A percentile compares a stretch with the other conserved stretches of the same genome.
These are phyloP conservation scores for Senna siamea DNA, from an alignment of 306 rosid genomes.

Conservation along the genomic window DNA sequence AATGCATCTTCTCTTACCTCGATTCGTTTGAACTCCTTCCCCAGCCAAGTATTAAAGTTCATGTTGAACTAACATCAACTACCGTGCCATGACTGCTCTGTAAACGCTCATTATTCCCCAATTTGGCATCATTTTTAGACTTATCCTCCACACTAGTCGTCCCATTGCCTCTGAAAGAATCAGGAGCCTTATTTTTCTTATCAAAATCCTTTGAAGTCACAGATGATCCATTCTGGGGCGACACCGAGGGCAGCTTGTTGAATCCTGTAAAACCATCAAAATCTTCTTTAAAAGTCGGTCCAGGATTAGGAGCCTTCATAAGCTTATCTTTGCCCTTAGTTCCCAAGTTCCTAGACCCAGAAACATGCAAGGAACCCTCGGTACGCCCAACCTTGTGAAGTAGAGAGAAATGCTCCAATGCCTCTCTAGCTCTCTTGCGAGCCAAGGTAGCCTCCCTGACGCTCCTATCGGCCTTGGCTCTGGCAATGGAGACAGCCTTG, in stretches of 20 bases:
- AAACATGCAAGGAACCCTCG: constrained; percentile 39
- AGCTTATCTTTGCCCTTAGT: constrained; percentile 16
- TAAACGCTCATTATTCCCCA: constrained; percentile 34
- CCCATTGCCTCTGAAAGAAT: constrained; percentile 17
- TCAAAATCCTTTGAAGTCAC: constrained; percentile 8
- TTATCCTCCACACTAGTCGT: constrained; percentile 40
- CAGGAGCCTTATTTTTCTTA: constrained; percentile 33
- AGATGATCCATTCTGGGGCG: constrained; percentile 18
- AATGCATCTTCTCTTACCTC: constrained; percentile 35
- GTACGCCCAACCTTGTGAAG: constrained; percentile 38
- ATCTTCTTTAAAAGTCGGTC: neutral
- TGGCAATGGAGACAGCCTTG: constrained; percentile 45
- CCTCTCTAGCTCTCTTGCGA: constrained; percentile 66
- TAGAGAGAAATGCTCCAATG: constrained; percentile 45
- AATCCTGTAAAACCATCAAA: neutral
- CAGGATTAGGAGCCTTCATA: constrained; percentile 5
- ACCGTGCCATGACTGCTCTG: constrained; percentile 31
- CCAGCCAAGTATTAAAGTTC: constrained; percentile 22
- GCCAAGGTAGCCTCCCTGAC: constrained; percentile 62
- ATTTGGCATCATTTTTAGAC: constrained; percentile 29
- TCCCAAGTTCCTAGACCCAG: constrained; percentile 41
- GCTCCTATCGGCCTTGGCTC: constrained; percentile 54
- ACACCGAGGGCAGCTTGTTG: neutral
- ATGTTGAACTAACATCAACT: constrained; percentile 37
- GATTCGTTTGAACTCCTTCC: constrained; percentile 24